phyloP scores from a whole-genome alignment of 2,329 filamentous ascomycete genomes.

The Aspergillus brasiliensis region DNA sequence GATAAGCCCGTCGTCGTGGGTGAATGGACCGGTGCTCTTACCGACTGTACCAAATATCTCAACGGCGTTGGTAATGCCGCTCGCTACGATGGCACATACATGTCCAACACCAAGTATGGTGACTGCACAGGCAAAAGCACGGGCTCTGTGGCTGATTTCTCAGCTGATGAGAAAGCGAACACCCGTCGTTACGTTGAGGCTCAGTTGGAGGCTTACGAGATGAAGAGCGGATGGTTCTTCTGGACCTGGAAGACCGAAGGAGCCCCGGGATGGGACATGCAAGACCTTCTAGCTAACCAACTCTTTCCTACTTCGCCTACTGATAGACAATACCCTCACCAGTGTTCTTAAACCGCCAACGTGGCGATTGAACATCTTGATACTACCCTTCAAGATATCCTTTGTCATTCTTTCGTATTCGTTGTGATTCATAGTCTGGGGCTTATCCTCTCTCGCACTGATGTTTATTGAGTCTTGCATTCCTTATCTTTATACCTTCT shows the following conservation, averaged over 20 bases:
- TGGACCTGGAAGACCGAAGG: constrained; percentile 56
- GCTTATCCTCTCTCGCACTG: background rate
- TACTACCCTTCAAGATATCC: background rate
- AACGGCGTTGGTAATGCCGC: constrained; percentile 63
- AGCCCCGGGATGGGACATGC: constrained; percentile 53
- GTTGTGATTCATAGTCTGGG: background rate
- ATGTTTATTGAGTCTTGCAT: background rate
- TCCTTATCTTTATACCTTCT: background rate
- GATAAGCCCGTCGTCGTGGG: constrained; percentile 71
- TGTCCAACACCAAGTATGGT: constrained; percentile 53
- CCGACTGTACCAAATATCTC: constrained; percentile 56
- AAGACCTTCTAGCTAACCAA: constrained; percentile 44
- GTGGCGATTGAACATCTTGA: background rate
- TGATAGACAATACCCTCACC: constrained; percentile 35
- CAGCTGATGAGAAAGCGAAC: constrained; percentile 37
- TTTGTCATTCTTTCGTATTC: background rate
- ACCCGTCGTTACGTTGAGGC: constrained; percentile 49
- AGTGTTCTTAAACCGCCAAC: constrained; percentile 24
- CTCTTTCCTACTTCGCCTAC: constrained; percentile 52
- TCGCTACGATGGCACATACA: constrained; percentile 59
- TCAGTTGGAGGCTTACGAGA: constrained; percentile 50
- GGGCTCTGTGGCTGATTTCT: constrained; percentile 50
- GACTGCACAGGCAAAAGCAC: constrained; percentile 56
- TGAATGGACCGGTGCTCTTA: constrained; percentile 70
- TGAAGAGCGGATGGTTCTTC: constrained; percentile 49